Base-by-base conservation (phyloP, 768 basidiomycete genomes). In the Cystofilobasidium capitatum region DNA sequence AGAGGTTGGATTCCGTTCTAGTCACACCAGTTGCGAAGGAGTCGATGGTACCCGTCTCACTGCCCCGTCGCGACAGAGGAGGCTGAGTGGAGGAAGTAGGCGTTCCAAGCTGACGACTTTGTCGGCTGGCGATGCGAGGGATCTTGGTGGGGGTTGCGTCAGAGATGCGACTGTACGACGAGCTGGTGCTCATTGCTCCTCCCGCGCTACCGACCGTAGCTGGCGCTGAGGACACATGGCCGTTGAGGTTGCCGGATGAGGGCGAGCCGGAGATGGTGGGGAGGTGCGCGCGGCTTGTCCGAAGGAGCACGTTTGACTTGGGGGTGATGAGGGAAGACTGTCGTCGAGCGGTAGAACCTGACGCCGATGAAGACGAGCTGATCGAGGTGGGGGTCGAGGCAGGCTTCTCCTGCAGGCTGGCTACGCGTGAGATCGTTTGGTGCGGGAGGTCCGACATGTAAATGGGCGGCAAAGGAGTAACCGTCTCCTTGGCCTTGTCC, bases 221-320 rank as follows among this genome's bases (percentile, higher is more conserved):
- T 69, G 13, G 68, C 22, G 63, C 58, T 0, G 73, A 62, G 8
- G 74, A 71, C 5, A 70, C 61, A 6, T 33, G 58, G 42, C 51
- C 66, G 58, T 35, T 62, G 36, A 51, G 65, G 31, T 55, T 55
- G 51, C 29, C 14, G 55, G 35, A 37, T 40, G 91, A 93, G 5
- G 92, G 92, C 3, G 91, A 93, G 37, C 92, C 92, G 36, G 91
- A 90, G 65, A 94, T 94, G 14, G 92, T 92, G 12, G 91, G 91
- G 13, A 94, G 79, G 39, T 71, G 62, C 12, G 55, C 70, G 40
- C 71, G 86, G 69, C 88, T 40, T 47, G 85, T 62, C 35, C 42
- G 66, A 67, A 29, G 51, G 8, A 55, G 2, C 6, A 31, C 71
- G 63, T 35, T 71, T 71, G 31, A 71, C 57, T 63, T 69, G 59